phyloP scores from a whole-genome alignment of 116 monocot genomes.

The Papilionanthe hybrid region DNA sequence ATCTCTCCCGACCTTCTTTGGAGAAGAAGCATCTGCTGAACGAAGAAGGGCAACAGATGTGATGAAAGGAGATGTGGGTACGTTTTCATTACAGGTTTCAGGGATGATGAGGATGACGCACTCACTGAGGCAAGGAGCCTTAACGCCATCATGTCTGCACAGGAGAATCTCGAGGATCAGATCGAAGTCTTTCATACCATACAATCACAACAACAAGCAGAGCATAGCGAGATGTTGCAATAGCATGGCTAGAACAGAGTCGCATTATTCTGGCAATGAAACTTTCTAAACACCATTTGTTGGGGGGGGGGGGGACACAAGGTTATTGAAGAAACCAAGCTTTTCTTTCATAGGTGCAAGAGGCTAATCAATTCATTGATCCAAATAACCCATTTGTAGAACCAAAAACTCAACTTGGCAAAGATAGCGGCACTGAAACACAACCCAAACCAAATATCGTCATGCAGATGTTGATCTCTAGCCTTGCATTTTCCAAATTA shows the following conservation, averaged over 20 bases:
- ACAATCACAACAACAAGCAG: conserved; percentile 86
- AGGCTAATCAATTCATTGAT: conserved; percentile 31
- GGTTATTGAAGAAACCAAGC: conserved; percentile 77
- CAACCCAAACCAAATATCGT: conserved; percentile 18
- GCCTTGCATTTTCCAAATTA: conserved; percentile 45
- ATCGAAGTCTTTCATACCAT: conserved; percentile 84
- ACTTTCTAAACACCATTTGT: conserved; percentile 70
- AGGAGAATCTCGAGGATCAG: conserved; percentile 90
- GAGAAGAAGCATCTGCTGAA: conserved; percentile 7
- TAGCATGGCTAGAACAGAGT: conserved; percentile 74
- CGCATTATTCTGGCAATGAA: conserved; percentile 78
- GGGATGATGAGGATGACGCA: conserved; percentile 22
- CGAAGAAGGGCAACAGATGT: conserved; percentile 6
- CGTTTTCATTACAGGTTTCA: conserved; percentile 66
- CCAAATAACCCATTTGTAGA: conserved; percentile 35
- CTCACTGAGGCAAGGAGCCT: conserved; percentile 80
- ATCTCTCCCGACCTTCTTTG: conserved; percentile 6
- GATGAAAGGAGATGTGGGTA: conserved; percentile 30
- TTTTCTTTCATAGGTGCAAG: conserved; percentile 57
- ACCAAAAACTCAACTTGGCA: conserved; percentile 14
- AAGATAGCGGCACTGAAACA: conserved; percentile 3
- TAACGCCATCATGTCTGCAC: conserved; percentile 63
- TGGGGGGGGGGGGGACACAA: conserved; percentile 63
- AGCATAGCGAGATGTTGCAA: conserved; percentile 78
- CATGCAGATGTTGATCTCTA: conserved; percentile 41